phyloP scores from a whole-genome alignment of 208 protist genomes.

The Wallacemonas sp. region DNA sequence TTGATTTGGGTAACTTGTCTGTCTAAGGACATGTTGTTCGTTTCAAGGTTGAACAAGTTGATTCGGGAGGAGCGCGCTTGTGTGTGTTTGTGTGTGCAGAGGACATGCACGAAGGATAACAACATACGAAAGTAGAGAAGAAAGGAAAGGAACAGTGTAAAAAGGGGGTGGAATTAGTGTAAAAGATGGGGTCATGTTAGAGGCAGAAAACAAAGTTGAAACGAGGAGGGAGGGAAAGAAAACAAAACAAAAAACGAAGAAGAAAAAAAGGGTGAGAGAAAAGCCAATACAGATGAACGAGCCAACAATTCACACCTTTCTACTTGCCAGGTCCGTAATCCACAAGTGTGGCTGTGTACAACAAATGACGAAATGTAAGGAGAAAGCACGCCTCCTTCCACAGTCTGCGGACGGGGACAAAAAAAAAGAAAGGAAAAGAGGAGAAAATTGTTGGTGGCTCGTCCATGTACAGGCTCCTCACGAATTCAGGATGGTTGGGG shows the following conservation, averaged over 20 bases:
- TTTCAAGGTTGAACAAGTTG: not conserved
- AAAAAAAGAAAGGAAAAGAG: no score
- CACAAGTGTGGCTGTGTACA: no score
- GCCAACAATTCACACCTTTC: not conserved
- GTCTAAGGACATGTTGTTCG: not conserved
- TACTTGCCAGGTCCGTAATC: no score
- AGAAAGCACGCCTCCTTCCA: no score
- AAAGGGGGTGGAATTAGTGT: not conserved
- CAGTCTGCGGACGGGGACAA: no score
- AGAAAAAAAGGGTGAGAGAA: slow-evolving; percentile 15
- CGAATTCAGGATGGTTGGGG: no score
- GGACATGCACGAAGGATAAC: no score
- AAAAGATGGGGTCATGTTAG: not conserved
- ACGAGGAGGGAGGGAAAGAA: not conserved
- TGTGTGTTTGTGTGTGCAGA: no score
- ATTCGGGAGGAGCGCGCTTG: not conserved
- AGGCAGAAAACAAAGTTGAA: not conserved
- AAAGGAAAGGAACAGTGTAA: not conserved
- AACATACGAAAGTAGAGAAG: not conserved
- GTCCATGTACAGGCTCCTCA: no score
- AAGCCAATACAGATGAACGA: not conserved
- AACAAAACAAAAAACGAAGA: slow-evolving; percentile 7
- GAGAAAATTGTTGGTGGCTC: no score
- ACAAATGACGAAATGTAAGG: no score
- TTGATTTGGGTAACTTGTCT: slow-evolving; percentile 11